Evolutionary conservation across 2,329 filamentous ascomycete genomes (phyloP).

Genomic region (Exophiala dermatitidis): DNA sequence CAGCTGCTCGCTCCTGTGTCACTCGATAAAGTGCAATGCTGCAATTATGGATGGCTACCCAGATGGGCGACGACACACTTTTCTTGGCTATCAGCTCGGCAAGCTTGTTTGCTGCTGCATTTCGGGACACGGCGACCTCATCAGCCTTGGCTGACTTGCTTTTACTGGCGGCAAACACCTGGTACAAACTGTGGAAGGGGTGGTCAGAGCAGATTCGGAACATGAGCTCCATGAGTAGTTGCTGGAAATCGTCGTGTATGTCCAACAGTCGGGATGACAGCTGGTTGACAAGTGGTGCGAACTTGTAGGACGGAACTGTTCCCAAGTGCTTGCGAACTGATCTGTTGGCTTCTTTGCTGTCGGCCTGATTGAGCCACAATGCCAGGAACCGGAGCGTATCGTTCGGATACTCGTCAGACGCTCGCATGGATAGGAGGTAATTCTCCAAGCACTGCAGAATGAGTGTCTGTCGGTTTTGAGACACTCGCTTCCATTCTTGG

Average conservation of each 20-base stretch:
- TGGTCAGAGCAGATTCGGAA: constrained; percentile 83
- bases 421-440: constrained; percentile 75
- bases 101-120: constrained; percentile 64
- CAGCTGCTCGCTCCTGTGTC: constrained; percentile 43
- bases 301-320: constrained; percentile 80
- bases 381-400: constrained; percentile 88
- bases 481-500: constrained; percentile 72
- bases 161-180: constrained; percentile 78
- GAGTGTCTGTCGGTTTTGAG: constrained; percentile 69
- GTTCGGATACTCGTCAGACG: constrained; percentile 82
- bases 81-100: constrained; percentile 53
- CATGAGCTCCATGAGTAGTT: constrained; percentile 64
- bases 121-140: constrained; percentile 64
- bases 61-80: constrained; percentile 50
- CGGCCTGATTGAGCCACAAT: constrained; percentile 82
- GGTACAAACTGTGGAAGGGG: constrained; percentile 94
- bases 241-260: constrained; percentile 64
- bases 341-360: constrained; percentile 67
- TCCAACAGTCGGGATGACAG: constrained; percentile 84
- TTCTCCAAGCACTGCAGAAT: constrained; percentile 86
- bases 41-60: constrained; percentile 65
- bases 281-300: constrained; percentile 90
- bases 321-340: constrained; percentile 64
- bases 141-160: constrained; percentile 59
- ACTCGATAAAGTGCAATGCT: constrained; percentile 57